These are phyloP conservation scores for Iodosphaeria phyllophila DNA, from an alignment of 2,329 filamentous ascomycete genomes.

Conservation along the genomic window DNA sequence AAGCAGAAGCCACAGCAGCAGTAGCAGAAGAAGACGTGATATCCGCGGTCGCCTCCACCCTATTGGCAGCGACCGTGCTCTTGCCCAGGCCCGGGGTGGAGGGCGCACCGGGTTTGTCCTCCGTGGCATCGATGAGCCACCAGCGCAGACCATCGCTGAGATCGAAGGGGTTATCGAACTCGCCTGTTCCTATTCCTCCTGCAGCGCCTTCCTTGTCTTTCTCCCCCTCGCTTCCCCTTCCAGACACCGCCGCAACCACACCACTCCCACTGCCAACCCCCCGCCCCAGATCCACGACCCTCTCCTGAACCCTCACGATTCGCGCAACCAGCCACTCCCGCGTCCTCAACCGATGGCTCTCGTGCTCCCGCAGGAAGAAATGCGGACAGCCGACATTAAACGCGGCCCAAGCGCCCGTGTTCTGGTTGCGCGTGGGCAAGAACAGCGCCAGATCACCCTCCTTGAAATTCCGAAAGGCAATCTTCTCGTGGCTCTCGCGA, in stretches of 20 bases:
- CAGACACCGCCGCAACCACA: constrained; percentile 22
- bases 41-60: constrained; percentile 70
- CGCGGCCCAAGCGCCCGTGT: constrained; percentile 87
- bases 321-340: constrained; percentile 94
- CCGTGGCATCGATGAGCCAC: constrained; percentile 86
- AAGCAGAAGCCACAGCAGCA: constrained; percentile 32
- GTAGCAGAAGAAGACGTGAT: too few relatives aligned
- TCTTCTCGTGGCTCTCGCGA: constrained; percentile 84
- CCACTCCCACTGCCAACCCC: constrained; percentile 30
- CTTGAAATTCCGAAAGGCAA: constrained; percentile 89
- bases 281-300: constrained; percentile 80
- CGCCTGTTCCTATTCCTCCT: too few relatives aligned
- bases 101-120: constrained; percentile 83
- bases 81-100: constrained; percentile 85
- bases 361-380: constrained; percentile 89
- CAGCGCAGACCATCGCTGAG: constrained; percentile 86
- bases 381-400: constrained; percentile 97
- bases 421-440: constrained; percentile 84
- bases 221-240: constrained; percentile 28
- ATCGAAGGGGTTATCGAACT: constrained; percentile 94
- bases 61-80: constrained; percentile 74
- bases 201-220: constrained; percentile 29
- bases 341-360: constrained; percentile 64
- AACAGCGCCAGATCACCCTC: constrained; percentile 91
- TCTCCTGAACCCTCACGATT: constrained; percentile 79